Base-by-base conservation (phyloP, 441 rosid species). In the Pelargonium cotyledonis region DNA sequence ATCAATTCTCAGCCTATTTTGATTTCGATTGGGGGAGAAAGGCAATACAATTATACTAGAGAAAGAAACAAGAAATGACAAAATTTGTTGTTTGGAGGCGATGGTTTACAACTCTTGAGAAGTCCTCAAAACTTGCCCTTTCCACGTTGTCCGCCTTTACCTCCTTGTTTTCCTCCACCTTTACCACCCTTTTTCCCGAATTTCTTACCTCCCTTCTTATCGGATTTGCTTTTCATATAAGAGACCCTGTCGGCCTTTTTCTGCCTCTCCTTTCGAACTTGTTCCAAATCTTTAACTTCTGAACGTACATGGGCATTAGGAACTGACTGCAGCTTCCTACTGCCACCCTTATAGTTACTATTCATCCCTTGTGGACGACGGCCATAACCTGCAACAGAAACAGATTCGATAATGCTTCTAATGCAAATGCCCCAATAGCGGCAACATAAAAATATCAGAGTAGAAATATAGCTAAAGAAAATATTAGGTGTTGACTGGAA, bases 181-280 rank as follows among this genome's bases (percentile, higher is more conserved):
- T 6, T 83, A 23, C 87, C 79, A 49, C 38, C 38, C 38, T 77
- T 69, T 73, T 70, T 85, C 43, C 85, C 85, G 3, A 43, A 73
- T 23, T 75, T 83, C 65, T 83, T 83, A 43, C 85, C 80, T 31
- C 73, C 81, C 11, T 68, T 63, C 69, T 65, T 71, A 11, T 21
- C 67, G 49, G 75, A 65, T 77, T 89, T 91, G 84, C 79, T 80
- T 75, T 91, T 89, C 76, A 88, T 71, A 63, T 80, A 82, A 12
- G 90, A 78, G 12, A 80, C 43, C 75, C 75, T 84, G 71, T 78
- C 78, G 0, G 90, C 98, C 79, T 86, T 95, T 70, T 81, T 80
- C 86, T 87, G 92, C 76, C 98, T 85, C 68, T 87, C 98, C 77
- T 89, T 95, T 8, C 99, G 85, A 64, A 95, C 90, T 69, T 95